Percentiles rank a stretch among this genome's conserved stretches.
These are phyloP conservation scores for Cydonia oblonga DNA, from an alignment of 331 rosid genomes.

Conservation along the genomic window DNA sequence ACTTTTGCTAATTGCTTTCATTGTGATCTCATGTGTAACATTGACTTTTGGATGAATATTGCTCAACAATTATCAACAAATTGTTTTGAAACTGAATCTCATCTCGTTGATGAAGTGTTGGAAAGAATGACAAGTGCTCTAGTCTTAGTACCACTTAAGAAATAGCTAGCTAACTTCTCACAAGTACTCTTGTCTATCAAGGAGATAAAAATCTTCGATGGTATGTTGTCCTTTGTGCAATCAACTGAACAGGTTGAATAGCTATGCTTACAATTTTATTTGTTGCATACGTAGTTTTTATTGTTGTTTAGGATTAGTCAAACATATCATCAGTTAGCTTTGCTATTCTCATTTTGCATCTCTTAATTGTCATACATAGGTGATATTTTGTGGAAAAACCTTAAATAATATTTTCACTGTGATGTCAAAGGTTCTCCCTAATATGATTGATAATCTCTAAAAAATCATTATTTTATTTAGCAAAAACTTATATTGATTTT, in stretches of 20 bases:
- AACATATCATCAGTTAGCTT: no score
- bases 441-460: neutral
- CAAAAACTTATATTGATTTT: neutral
- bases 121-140: neutral
- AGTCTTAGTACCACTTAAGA: neutral
- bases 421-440: neutral
- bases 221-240: no score
- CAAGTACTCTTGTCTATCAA: neutral
- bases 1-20: no score
- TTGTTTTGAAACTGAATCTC: neutral
- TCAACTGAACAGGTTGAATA: neutral
- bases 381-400: neutral
- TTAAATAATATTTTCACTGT: neutral
- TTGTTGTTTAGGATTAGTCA: neutral
- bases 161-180: no score
- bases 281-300: neutral
- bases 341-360: neutral
- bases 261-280: neutral
- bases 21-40: no score
- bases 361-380: neutral
- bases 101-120: neutral
- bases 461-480: no score
- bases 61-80: neutral
- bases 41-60: neutral
- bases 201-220: neutral